phyloP scores from a whole-genome alignment of 202 grass and related monocot species.

The Saccharum hybrid region DNA sequence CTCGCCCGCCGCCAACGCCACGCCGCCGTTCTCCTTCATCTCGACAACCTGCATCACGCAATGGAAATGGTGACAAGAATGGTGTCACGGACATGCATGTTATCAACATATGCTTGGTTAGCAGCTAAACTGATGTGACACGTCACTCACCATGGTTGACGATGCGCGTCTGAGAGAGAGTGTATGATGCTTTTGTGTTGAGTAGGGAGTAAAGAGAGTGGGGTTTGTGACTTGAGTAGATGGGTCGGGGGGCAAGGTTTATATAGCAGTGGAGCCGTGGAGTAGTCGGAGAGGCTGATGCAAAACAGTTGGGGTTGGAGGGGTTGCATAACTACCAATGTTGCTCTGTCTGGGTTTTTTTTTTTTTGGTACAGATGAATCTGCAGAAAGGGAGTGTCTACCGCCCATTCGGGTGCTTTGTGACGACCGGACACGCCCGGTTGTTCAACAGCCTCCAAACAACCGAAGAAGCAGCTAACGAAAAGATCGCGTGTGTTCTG shows the following conservation, averaged over 20 bases:
- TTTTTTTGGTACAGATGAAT: not conserved
- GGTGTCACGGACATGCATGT: not conserved
- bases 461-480: not conserved
- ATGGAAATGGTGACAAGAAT: not conserved
- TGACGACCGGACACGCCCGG: not conserved
- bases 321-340: conserved; percentile 53
- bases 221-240: conserved; percentile 4
- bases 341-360: not conserved
- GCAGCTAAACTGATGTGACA: not conserved
- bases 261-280: conserved; percentile 24
- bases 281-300: not conserved
- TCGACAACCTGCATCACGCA: conserved; percentile 45
- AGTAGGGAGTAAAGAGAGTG: no score
- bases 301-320: conserved; percentile 57
- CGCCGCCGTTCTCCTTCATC: conserved; percentile 23
- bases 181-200: not conserved
- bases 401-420: not conserved
- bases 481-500: not conserved
- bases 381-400: not conserved
- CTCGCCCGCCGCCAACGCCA: conserved; percentile 10
- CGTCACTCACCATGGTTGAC: conserved; percentile 42
- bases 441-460: not conserved
- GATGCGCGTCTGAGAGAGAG: not conserved
- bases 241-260: not conserved
- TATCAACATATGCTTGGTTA: not conserved